These are phyloP conservation scores for Diatrype stigma DNA, from an alignment of 2,329 filamentous ascomycete species.

Conservation along the genomic window DNA sequence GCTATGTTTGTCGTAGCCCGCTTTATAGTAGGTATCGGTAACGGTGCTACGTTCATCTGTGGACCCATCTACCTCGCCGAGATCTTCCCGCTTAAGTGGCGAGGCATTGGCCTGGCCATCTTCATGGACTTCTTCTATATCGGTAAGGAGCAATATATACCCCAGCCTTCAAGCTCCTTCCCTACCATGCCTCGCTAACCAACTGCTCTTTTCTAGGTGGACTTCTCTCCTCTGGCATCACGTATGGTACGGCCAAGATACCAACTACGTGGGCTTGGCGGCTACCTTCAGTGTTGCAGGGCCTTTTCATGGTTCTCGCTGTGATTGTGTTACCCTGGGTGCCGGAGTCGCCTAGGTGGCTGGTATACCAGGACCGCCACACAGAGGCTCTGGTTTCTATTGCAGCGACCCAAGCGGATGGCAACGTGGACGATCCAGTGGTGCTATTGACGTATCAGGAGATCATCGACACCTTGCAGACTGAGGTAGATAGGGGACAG, in stretches of 20 bases:
- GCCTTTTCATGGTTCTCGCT: slow-evolving; percentile 24
- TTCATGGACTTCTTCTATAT: slow-evolving; percentile 7
- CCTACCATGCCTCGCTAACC: slow-evolving; percentile 3
- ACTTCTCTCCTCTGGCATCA: slow-evolving; percentile 24
- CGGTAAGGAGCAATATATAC: slow-evolving; percentile 1
- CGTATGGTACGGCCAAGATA: slow-evolving; percentile 29
- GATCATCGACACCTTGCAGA: slow-evolving; percentile 37
- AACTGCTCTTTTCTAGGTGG: slow-evolving; percentile 24
- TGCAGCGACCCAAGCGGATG: slow-evolving; percentile 40
- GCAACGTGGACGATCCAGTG: slow-evolving; percentile 35
- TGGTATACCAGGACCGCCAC: slow-evolving; percentile 26
- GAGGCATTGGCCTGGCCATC: slow-evolving; percentile 4
- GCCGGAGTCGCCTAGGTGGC: slow-evolving; percentile 33
- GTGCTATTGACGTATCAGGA: slow-evolving; percentile 37
- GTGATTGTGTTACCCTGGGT: slow-evolving; percentile 19
- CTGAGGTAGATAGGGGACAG: slow-evolving; percentile 2
- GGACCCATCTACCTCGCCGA: too few relatives aligned
- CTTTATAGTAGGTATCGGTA: slow-evolving; percentile 21
- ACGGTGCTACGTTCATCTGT: background rate
- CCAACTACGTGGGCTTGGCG: slow-evolving; percentile 33
- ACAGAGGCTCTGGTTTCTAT: slow-evolving; percentile 31
- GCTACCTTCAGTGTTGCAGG: slow-evolving; percentile 30
- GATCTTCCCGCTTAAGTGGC: slow-evolving; percentile 4
- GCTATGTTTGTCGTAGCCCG: slow-evolving; percentile 24
- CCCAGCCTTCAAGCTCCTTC: slow-evolving; percentile 2